Percentiles rank a stretch among this genome's conserved stretches.
phyloP scores from a whole-genome alignment of 768 basidiomycete species.

The Austroboletus festivus region DNA sequence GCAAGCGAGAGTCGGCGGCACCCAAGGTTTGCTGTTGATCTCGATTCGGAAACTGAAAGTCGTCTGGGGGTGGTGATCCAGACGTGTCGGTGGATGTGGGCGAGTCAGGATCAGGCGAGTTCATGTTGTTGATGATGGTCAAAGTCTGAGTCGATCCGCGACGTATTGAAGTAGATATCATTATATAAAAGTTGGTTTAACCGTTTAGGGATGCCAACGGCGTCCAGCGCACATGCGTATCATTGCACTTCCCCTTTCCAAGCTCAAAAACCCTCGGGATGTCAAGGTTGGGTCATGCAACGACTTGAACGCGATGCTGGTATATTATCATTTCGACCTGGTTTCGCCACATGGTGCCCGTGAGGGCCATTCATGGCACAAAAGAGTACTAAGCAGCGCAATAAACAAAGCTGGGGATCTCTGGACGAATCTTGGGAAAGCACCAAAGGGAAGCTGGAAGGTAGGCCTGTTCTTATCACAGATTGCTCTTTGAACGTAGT shows the following conservation, averaged over 20 bases:
- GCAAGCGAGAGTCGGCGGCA: conserved; percentile 19
- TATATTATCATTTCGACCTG: conserved; percentile 43
- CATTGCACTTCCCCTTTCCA: conserved; percentile 44
- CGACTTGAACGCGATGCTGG: conserved; percentile 23
- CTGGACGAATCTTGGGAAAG: conserved; percentile 71
- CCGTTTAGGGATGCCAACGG: too few relatives aligned
- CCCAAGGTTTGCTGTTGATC: conserved; percentile 28
- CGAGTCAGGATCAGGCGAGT: conserved; percentile 37
- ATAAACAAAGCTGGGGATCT: conserved; percentile 49
- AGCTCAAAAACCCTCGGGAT: conserved; percentile 14
- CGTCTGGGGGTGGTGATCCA: conserved; percentile 36
- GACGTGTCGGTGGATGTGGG: conserved; percentile 38
- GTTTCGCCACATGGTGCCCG: conserved; percentile 29
- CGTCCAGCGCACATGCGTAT: too few relatives aligned
- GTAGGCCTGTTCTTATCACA: conserved; percentile 37
- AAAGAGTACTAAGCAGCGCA: conserved; percentile 40
- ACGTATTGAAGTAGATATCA: too few relatives aligned
- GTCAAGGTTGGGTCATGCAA: conserved; percentile 5
- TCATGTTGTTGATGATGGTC: conserved; percentile 27
- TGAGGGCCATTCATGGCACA: conserved; percentile 27
- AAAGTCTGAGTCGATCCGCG: too few relatives aligned
- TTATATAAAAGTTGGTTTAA: too few relatives aligned
- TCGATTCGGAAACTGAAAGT: conserved; percentile 29
- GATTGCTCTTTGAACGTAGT: neutral
- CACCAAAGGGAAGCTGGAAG: conserved; percentile 67